Evolutionary conservation across 179 eudicot genomes (phyloP), one percentile per base, ranked within the genome.

Genomic region (Drosera spatulata): DNA sequence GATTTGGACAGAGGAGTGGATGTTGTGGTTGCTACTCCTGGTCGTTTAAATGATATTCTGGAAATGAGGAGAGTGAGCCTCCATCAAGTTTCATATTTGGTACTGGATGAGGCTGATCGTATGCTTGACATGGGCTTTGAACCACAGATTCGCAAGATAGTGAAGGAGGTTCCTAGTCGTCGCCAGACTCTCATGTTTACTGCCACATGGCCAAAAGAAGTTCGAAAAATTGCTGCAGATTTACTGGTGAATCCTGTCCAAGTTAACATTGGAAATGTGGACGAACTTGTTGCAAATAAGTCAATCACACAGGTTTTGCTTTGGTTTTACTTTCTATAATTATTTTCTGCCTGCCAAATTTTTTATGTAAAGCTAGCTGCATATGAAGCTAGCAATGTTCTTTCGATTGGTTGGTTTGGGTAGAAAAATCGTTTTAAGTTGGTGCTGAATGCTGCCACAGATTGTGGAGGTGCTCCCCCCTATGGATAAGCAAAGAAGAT

Each of bases 111-210:
- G 75, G 99, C 99, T 13, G 99, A 94, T 65, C 90, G 99, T 58
- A 94, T 94, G 99, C 82, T 94, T 64, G 99, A 94, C 73, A 94
- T 94, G 99, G 99, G 99, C 3, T 94, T 94, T 69, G 99, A 94
- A 74, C 99, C 99, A 33, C 99, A 94, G 69, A 90, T 94, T 46
- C 80, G 96, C 65, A 90, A 94, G 65, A 87, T 94, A 67, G 94
- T 94, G 81, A 94, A 94, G 65, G 88, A 83, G 72, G 77, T 94
- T 14, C 94, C 99, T 39, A 47, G 81, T 64, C 82, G 83, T 22
- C 87, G 99, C 42, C 99, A 93, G 61, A 93, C 99, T 41, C 89
- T 89, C 56, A 89, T 93, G 99, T 93, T 77, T 73, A 93, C 99
- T 41, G 98, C 96, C 58, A 91, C 98, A 42, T 91, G 98, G 99